Base-by-base conservation (phyloP, 805 yeast species). In the Candida railenensis region DNA sequence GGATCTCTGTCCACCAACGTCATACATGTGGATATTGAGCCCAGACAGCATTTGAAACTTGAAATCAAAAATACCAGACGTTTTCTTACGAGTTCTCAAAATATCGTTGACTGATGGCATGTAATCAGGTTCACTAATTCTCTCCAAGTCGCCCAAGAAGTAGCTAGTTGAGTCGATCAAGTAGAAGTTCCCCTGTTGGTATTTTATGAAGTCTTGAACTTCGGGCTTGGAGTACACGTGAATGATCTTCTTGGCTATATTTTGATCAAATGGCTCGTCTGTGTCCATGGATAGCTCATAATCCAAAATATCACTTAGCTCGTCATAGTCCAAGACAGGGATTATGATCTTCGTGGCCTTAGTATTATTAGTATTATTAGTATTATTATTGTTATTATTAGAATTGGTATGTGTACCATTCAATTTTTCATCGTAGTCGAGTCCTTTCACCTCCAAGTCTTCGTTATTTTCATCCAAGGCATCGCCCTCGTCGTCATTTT, bases 1-100 rank as follows among this genome's bases (percentile, higher is more conserved):
- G 2, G 95, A 83, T 57, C 99, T 76, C 66, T 94, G 99, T 1
- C 97, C 97, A 52, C 97, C 97, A 41, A 91, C 97, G 64, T 91
- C 97, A 59, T 59, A 73, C 77, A 73, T 72, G 55, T 73, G 77
- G 33, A 72, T 66, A 43, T 65, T 67, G 19, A 71, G 56, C 4
- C 73, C 73, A 28, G 56, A 51, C n/a, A 87, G 89, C 80, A 90
- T 77, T 49, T 82, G 82, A 57, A 91, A 87, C 47, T 78, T 75
- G 48, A 89, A 83, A 62, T 90, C 97, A 56, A 84, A 88, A 19
- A 91, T 88, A 66, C 97, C 97, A 1, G 96, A 86, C 0, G 97
- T 91, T 67, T 89, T 91, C 62, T 89, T 87, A 70, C 97, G 81
- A 14, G 96, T 89, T 51, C 96, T 75, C 54, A 91, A 73, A 25